Base-by-base conservation (phyloP, 177 flowering plant genomes). In the Vitis hybrid region DNA sequence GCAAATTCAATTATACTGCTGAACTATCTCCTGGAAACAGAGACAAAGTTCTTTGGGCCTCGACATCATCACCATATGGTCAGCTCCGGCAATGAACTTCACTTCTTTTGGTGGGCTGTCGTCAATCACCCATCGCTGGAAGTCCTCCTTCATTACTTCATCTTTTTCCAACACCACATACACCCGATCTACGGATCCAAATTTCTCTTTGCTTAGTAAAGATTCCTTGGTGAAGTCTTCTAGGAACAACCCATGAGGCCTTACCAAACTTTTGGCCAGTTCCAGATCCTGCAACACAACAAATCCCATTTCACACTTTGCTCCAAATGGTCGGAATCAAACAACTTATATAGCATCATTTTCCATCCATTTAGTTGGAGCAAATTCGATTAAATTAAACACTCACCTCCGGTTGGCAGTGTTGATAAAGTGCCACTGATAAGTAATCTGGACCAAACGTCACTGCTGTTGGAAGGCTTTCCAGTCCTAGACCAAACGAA, bases 31-130 rank as follows among this genome's bases (percentile, higher is more conserved):
- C 10, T 34, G 56, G 2, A 80, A 68, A 61, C 57, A 74, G 4
- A 20, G 49, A 56, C 31, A 61, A 81, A 65, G 22, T 11, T 78
- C 50, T 10, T 76, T 15, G 26, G 79, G 81, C 59, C 68, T 74
- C 11, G 79, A 79, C 48, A 80, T 18, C 82, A 80, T 77, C 16
- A 22, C 29, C 87, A 84, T 85, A 45, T 86, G 90, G 64, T 80
- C 88, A 5, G 86, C 65, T 3, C 71, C 82, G 5, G 34, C 15
- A 14, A 84, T 72, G 52, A 26, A 67, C 48, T 65, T 77, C 61
- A 86, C 85, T 31, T 78, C 80, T 0, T 72, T 13, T 1, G 59
- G 10, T 16, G 78, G 73, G 64, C 59, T 59, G 4, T 65, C 81
- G 19, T 82, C 68, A 29, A 85, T 83, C 79, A 82, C 61, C 87